Base-by-base conservation (phyloP, 345 rosid genomes). In the Eucalyptus caleyi region DNA sequence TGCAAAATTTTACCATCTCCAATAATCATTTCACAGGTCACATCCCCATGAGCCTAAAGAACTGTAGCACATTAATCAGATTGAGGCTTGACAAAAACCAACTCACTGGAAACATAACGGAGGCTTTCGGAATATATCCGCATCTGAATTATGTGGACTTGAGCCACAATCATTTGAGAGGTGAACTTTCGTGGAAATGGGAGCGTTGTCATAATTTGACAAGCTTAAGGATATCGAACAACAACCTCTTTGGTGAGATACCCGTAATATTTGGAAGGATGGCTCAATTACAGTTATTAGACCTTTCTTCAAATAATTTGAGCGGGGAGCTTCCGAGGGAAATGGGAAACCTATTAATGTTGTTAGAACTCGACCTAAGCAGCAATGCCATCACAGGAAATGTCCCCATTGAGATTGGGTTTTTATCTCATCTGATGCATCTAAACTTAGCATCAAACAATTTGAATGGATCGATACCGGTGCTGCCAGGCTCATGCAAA, bases 231-330 rank as follows among this genome's bases (percentile, higher is more conserved):
- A 62, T 59, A 10, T 59, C 65, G 1, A n/a, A n/a, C 37, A 65
- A 65, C 77, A 7, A 65, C 6, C 1, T 65, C 18, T n/a, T 4
- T n/a, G 77, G 77, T 65, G 3, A 0, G 21, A 65, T n/a, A 0
- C 77, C 21, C 1, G 1, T 16, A n/a, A 15, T 65, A 65, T 65
- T 65, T 65, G 77, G 19, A 65, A n/a, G 37, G 19, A 65, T n/a
- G 77, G 37, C 77, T 15, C 77, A n/a, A 15, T 65, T 65, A n/a
- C 37, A 65, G 0, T 7, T n/a, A 15, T 1, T 65, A 3, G 3
- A 65, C 3, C 0, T 65, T 15, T 65, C 37, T 15, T 65, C 37
- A 65, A 65, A 65, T 65, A n/a, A n/a, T 65, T 65, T 65, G 1
- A 65, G 77, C 5, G 11, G 37, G 1, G 77, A n/a, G 77, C n/a